phyloP scores from a whole-genome alignment of 2,329 filamentous ascomycete species.

The Trichoderma simmonsii region DNA sequence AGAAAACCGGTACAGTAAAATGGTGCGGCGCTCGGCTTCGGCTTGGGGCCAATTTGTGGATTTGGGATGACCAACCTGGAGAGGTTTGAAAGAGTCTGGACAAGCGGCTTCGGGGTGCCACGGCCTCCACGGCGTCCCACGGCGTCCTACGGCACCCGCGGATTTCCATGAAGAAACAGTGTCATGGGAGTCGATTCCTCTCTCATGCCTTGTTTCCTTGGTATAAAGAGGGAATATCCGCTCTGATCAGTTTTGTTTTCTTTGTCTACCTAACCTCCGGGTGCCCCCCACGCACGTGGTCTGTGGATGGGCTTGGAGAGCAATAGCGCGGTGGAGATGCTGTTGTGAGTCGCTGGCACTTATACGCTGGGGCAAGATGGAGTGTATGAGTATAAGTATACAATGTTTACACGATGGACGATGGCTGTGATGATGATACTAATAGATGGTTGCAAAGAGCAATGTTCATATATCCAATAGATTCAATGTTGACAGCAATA shows the following conservation, averaged over 20 bases:
- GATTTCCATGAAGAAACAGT: background rate
- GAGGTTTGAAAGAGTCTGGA: background rate
- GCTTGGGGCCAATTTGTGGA: background rate
- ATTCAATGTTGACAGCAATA: background rate
- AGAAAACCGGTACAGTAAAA: background rate
- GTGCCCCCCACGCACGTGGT: background rate
- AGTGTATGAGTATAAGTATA: background rate
- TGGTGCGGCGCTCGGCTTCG: conserved; percentile 3
- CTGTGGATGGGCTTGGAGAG: background rate
- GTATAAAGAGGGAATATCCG: background rate
- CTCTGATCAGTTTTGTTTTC: background rate
- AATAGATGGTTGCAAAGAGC: background rate
- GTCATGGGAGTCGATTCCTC: background rate
- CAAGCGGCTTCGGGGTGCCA: background rate
- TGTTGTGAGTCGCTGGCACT: background rate
- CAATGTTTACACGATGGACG: background rate
- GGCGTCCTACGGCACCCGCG: background rate
- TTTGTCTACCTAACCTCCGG: no score
- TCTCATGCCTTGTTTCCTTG: background rate
- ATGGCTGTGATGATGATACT: background rate
- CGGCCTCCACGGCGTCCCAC: background rate
- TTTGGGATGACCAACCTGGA: background rate
- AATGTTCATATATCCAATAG: background rate
- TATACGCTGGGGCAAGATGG: background rate
- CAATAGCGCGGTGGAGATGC: background rate